Evolutionary conservation across 352 stramenopile genomes (phyloP).

Genomic region (Phytophthora nicotianae): DNA sequence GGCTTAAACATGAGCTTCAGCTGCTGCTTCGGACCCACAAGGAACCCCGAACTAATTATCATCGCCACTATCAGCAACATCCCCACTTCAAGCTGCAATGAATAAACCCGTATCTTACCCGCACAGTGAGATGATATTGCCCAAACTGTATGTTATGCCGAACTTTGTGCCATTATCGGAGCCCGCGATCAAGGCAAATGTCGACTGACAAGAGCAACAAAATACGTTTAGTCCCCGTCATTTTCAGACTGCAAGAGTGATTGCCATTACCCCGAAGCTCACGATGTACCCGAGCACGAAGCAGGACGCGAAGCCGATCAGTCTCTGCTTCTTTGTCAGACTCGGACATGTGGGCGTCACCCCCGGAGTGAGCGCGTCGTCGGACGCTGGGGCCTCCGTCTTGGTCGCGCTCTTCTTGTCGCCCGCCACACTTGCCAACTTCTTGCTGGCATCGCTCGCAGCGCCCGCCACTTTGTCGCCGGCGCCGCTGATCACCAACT

Average conservation of each 20-base stretch:
- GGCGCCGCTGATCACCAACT: conserved; percentile 64
- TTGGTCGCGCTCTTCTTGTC: conserved; percentile 31
- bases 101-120: conserved; percentile 42
- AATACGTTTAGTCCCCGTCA: neutral
- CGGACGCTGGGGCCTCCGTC: conserved; percentile 3
- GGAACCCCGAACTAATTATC: conserved; percentile 67
- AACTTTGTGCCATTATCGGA: conserved; percentile 79
- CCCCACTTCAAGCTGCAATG: neutral
- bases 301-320: conserved; percentile 76
- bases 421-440: conserved; percentile 31
- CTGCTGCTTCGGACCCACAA: conserved; percentile 81
- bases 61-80: conserved; percentile 3
- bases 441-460: conserved; percentile 46
- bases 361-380: conserved; percentile 35
- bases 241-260: neutral
- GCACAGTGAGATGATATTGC: conserved; percentile 85
- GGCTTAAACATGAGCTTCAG: conserved; percentile 90
- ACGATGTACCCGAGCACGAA: conserved; percentile 84
- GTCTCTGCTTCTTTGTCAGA: conserved; percentile 70
- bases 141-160: conserved; percentile 81
- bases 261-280: conserved; percentile 70
- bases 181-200: conserved; percentile 75
- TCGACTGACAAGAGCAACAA: conserved; percentile 55
- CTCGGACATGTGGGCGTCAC: conserved; percentile 54
- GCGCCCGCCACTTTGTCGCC: conserved; percentile 48